Percentiles rank a stretch among this genome's conserved stretches.
phyloP scores from a whole-genome alignment of 2,329 filamentous ascomycete species.

The Alternaria sp. region DNA sequence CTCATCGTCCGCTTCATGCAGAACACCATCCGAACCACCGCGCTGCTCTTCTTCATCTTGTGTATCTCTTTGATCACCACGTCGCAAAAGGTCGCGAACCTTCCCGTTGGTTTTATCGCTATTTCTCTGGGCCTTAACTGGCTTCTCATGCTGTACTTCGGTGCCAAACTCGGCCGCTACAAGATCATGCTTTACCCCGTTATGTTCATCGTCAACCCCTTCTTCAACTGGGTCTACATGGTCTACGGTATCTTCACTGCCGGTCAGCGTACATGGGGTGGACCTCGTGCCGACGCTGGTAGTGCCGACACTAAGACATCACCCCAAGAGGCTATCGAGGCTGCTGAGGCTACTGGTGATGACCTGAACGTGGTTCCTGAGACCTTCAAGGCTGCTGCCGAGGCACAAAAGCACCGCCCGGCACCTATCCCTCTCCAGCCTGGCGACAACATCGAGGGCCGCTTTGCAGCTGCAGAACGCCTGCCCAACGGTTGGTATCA shows the following conservation, averaged over 20 bases:
- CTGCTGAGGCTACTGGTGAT: constrained; percentile 79
- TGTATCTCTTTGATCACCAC: constrained; percentile 85
- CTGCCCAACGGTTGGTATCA: constrained; percentile 74
- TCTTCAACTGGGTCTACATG: constrained; percentile 99
- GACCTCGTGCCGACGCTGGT: constrained; percentile 87
- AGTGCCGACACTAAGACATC: constrained; percentile 78
- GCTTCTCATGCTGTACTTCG: constrained; percentile 96
- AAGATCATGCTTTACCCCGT: constrained; percentile 95
- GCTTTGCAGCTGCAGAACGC: constrained; percentile 76
- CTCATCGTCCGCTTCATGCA: constrained; percentile 90
- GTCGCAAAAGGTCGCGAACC: constrained; percentile 75
- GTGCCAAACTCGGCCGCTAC: constrained; percentile 81
- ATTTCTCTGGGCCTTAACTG: constrained; percentile 94
- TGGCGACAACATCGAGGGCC: constrained; percentile 76
- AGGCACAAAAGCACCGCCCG: constrained; percentile 61
- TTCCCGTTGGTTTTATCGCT: constrained; percentile 92
- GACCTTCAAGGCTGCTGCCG: constrained; percentile 71
- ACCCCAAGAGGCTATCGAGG: constrained; percentile 82
- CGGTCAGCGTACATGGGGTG: constrained; percentile 93
- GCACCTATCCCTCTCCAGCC: constrained; percentile 72
- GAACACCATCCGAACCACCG: constrained; percentile 94
- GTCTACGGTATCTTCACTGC: constrained; percentile 96
- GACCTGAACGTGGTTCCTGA: constrained; percentile 90
- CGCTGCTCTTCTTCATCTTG: constrained; percentile 93
- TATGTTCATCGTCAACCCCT: constrained; percentile 95